phyloP scores from a whole-genome alignment of 345 rosid genomes.

The Citrus hindsii region DNA sequence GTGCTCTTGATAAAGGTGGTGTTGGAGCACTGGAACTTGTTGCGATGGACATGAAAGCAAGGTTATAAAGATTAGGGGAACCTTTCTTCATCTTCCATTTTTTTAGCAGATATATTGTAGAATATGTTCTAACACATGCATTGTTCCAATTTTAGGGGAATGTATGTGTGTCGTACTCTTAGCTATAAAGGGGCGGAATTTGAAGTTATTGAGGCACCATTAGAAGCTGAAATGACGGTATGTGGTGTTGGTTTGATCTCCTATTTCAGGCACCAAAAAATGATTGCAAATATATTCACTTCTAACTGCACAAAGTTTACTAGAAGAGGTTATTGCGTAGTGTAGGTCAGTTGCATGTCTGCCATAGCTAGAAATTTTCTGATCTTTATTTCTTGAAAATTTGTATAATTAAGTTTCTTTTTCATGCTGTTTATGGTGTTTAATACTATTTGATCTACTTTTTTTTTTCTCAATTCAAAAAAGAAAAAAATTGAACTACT shows the following conservation, averaged over 20 bases:
- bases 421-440: neutral
- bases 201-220: conserved; percentile 90
- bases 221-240: conserved; percentile 93
- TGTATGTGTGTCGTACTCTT: conserved; percentile 98
- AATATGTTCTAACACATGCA: conserved; percentile 13
- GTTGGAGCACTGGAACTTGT: conserved; percentile 98
- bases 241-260: conserved; percentile 5
- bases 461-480: too few species aligned
- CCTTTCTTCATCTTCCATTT: neutral
- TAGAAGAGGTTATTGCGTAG: neutral
- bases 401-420: neutral
- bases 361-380: neutral
- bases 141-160: conserved; percentile 65
- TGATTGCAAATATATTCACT: neutral
- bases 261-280: neutral
- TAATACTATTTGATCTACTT: neutral
- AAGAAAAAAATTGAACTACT: neutral
- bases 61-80: conserved; percentile 43
- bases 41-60: conserved; percentile 99
- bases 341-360: neutral
- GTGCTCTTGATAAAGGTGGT: conserved; percentile 95
- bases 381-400: neutral
- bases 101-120: conserved; percentile 1
- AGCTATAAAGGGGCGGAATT: conserved; percentile 95
- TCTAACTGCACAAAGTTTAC: neutral